These are phyloP conservation scores for Rhodotorula paludigena DNA, from an alignment of 768 basidiomycete species.

Conservation along the genomic window DNA sequence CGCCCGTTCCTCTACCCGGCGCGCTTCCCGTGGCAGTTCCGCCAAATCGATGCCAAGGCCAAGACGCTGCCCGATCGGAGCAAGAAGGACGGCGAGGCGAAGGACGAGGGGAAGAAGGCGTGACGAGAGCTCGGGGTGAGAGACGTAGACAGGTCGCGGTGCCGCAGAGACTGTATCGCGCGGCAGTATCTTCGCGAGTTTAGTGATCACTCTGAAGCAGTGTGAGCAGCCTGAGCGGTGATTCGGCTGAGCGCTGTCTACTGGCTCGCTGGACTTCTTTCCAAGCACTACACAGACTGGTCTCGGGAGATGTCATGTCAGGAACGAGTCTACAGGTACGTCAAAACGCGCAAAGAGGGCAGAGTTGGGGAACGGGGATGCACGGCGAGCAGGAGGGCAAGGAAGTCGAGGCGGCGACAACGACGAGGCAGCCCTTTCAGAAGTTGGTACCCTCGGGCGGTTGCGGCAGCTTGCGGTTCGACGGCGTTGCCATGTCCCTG, in stretches of 20 bases:
- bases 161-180: too few relatives aligned
- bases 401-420: neutral
- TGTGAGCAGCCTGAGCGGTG: too few relatives aligned
- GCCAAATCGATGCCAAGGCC: slow-evolving; percentile 68
- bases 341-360: too few relatives aligned
- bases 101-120: slow-evolving; percentile 4
- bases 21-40: slow-evolving; percentile 93
- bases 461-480: slow-evolving; percentile 89
- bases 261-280: too few relatives aligned
- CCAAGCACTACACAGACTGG: too few relatives aligned
- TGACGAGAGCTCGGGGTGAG: neutral
- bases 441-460: slow-evolving; percentile 69
- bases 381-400: too few relatives aligned
- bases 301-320: too few relatives aligned
- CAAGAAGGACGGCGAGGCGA: neutral
- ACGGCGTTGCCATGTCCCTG: slow-evolving; percentile 90
- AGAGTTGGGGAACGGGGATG: too few relatives aligned
- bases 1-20: slow-evolving; percentile 95
- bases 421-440: neutral
- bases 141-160: too few relatives aligned
- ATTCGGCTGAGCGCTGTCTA: too few relatives aligned
- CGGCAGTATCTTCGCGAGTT: too few relatives aligned
- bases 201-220: neutral
- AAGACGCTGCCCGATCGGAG: slow-evolving; percentile 19
- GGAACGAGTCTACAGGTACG: too few relatives aligned